These are phyloP conservation scores for Rhodotorula sp. DNA, from an alignment of 1,284 basidiomycete genomes.

Conservation along the genomic window DNA sequence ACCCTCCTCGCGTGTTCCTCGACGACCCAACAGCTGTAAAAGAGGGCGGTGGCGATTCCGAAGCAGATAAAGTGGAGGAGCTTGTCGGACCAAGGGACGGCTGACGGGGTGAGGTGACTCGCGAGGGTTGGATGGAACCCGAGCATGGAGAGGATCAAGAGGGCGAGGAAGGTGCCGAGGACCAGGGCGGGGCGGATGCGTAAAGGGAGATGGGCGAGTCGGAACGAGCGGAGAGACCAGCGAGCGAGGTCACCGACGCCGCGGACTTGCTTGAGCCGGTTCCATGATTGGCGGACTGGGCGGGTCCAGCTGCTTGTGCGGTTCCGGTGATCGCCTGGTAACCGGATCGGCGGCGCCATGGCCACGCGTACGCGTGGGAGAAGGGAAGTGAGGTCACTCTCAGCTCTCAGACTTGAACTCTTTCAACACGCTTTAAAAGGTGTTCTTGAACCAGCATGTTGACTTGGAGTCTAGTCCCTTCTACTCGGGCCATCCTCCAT, in stretches of 20 bases:
- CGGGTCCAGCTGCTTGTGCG: not conserved
- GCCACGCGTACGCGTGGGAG: not conserved
- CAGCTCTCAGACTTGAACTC: no score
- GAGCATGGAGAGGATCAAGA: constrained; percentile 35
- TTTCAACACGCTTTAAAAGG: no score
- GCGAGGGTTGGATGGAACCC: constrained; percentile 44
- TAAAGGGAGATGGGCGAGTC: constrained; percentile 3
- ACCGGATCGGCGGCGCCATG: constrained; percentile 21
- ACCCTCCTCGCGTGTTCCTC: constrained; percentile 69
- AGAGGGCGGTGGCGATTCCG: constrained; percentile 69
- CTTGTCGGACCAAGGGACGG: constrained; percentile 76
- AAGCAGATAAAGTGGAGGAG: constrained; percentile 81
- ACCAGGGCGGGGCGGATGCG: constrained; percentile 23
- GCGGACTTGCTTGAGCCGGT: constrained; percentile 1
- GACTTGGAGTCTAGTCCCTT: not conserved
- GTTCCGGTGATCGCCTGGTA: not conserved
- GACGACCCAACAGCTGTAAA: constrained; percentile 83
- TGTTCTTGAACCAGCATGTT: not conserved
- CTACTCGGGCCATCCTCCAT: no score
- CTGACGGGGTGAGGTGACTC: constrained; percentile 20
- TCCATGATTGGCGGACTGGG: not conserved
- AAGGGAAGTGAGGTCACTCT: not conserved
- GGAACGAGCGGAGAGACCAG: not conserved
- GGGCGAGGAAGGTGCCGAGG: constrained; percentile 19
- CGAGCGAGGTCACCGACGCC: not conserved